A percentile compares a stretch with the other conserved stretches of the same genome.
Evolutionary conservation across 768 basidiomycete species (phyloP).

Genomic region (Holtermanniella nyarrowii): DNA sequence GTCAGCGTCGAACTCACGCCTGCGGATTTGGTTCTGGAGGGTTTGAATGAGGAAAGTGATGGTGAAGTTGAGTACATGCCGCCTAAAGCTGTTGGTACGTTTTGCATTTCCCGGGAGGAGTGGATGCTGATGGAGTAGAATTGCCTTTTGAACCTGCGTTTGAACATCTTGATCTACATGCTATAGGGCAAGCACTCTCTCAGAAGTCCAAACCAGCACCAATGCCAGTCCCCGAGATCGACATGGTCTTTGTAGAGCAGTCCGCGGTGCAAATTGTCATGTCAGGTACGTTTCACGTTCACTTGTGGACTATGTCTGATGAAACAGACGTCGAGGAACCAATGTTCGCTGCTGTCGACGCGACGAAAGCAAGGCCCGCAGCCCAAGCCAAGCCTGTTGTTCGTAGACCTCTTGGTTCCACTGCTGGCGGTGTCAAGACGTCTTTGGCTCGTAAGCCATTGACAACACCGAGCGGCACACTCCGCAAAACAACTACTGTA

Average conservation of each 20-base stretch:
- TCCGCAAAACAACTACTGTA: no score
- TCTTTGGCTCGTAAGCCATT: no score
- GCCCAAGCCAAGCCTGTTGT: background rate
- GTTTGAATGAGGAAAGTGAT: conserved; percentile 15
- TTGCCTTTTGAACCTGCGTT: conserved; percentile 15
- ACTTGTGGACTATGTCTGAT: no score
- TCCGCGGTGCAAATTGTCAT: no score
- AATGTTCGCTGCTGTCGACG: conserved; percentile 1
- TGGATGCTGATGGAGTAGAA: conserved; percentile 11
- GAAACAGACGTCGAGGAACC: conserved; percentile 14
- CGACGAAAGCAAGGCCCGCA: background rate
- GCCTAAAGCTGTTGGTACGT: conserved; percentile 1
- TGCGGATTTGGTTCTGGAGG: conserved; percentile 8
- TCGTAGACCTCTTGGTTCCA: no score
- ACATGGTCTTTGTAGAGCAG: no score
- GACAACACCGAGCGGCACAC: no score
- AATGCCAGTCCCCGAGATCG: background rate
- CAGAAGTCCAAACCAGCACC: background rate
- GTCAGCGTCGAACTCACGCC: conserved; percentile 9
- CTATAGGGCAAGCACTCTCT: background rate
- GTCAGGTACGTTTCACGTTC: no score
- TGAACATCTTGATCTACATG: conserved; percentile 1
- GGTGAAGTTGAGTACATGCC: conserved; percentile 28
- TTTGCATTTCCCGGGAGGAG: background rate
- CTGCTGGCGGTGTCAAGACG: no score